phyloP scores from a whole-genome alignment of 2,329 filamentous ascomycete genomes.

The Eutypella sp. region DNA sequence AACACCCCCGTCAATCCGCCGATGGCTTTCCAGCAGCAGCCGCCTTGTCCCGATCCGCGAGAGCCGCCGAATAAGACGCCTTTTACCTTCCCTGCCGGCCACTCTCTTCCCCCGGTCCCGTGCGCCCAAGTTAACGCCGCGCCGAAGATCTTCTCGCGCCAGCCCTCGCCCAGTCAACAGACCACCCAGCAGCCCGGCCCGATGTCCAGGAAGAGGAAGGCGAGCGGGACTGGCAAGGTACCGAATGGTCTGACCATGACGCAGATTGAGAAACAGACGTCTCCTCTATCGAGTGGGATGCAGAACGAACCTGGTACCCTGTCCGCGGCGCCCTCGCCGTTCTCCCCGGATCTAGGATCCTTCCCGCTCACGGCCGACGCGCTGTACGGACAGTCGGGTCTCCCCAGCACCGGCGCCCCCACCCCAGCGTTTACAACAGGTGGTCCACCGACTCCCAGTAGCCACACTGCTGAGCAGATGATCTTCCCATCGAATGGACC shows the following conservation, averaged over 20 bases:
- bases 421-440: constrained; percentile 45
- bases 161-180: constrained; percentile 63
- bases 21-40: constrained; percentile 2
- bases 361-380: constrained; percentile 37
- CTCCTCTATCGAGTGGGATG: constrained; percentile 28
- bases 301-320: constrained; percentile 23
- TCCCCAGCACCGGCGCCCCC: constrained; percentile 19
- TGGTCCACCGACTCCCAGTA: constrained; percentile 63
- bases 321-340: constrained; percentile 47
- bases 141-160: constrained; percentile 63
- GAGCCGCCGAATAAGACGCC: constrained; percentile 15
- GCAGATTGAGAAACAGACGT: constrained; percentile 57
- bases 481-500: constrained; percentile 55
- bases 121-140: constrained; percentile 36
- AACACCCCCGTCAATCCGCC: not conserved
- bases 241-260: constrained; percentile 79
- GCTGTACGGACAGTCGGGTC: constrained; percentile 23
- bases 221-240: constrained; percentile 63
- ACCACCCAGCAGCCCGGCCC: constrained; percentile 61
- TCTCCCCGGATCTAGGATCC: constrained; percentile 40
- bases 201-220: constrained; percentile 75
- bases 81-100: constrained; percentile 29
- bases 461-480: constrained; percentile 48
- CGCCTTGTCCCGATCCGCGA: not conserved
- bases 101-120: constrained; percentile 27